Evolutionary conservation across 2,329 filamentous ascomycete species (phyloP), one percentile per base, ranked within the genome.

Genomic region (Botryotinia convoluta): DNA sequence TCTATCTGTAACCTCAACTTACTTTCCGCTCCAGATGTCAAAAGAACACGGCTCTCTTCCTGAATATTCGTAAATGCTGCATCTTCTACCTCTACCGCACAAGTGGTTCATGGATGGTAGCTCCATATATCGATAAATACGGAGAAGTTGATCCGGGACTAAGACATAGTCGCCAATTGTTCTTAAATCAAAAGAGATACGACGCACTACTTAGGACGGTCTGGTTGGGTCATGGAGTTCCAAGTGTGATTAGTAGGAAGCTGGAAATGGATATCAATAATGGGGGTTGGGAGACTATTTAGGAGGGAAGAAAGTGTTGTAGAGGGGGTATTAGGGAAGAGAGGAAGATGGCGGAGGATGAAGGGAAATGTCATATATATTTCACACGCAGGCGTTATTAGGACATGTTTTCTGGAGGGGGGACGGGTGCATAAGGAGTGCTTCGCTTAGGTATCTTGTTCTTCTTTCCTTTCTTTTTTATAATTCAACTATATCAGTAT

Each of bases 211-310:
- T 98, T 73, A 87, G 96, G 69, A 93, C 91, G 77, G 90, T 95
- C 61, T 98, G 97, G 91, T 85, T 98, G 74, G 89, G 90, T 68
- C 94, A 98, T 79, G 91, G 92, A 7, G 90, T 99, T 42, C 95
- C 95, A 51, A 97, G 93, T 77, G 90, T 94, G 64, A 97, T 99
- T 81, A 93, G 92, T 76, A 87, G 96, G 77, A 95, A 94, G 83
- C 83, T 99, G 77, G 96, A 99, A 85, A 92, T 93, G 22, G 96
- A 99, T 82, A 94, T 98, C 62, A 99, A 99, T 81, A 98, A 94
- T 79, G 96, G 96, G 0, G 96, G 96, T 0, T 99, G 96, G 96
- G 96, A 99, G 84, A 98, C 90, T n/a, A 86, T 90, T 72, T 32
- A 7, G 9, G 32, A n/a, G 3, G 5, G 3, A 2, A 10, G 1